Evolutionary conservation across 2,329 filamentous ascomycete genomes (phyloP), one percentile per base, ranked within the genome.

Genomic region (Dothistroma septosporum): DNA sequence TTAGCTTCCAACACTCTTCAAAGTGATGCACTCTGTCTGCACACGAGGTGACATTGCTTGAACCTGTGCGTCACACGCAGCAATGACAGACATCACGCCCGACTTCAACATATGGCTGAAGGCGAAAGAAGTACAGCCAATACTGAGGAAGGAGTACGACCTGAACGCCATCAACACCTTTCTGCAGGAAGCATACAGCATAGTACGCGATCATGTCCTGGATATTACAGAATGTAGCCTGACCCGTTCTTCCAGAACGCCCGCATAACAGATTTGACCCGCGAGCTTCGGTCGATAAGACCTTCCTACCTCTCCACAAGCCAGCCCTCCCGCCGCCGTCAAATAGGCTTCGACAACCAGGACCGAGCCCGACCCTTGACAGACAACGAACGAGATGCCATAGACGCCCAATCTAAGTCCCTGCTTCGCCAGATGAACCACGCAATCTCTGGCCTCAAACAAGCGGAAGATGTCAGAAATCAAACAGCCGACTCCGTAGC

Each of bases 131-230:
- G 82, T 82, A 49, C 77, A 78, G 31, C 76, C 80, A 8, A 80
- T 82, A 12, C 66, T 82, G 76, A 68, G 74, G 58, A 73, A 77
- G 62, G 71, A 70, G 11, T 78, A 76, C 63, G 73, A 73, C 61
- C 69, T 76, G 55, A 72, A 73, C 52, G 70, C 72, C 57, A 83
- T 94, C 55, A 90, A 97, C 74, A 89, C 89, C 70, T 99, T 97
- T 73, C 80, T 97, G 35, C 92, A 93, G 73, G 93, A 97, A 77
- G 94, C 94, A 57, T 94, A 96, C 77, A 86, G 89, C 73, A 97
- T 97, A 75, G 92, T 95, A 79, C 11, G 69, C 24, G 12, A 46
- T 41, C 28, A n/a, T 46, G 71, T 55, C 64, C 68, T 66, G 63
- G 66, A 55, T 59, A 35, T 49, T 52, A 57, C 56, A 55, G 41